phyloP scores from a whole-genome alignment of 805 yeast species.

The Clavispora vitiphila region DNA sequence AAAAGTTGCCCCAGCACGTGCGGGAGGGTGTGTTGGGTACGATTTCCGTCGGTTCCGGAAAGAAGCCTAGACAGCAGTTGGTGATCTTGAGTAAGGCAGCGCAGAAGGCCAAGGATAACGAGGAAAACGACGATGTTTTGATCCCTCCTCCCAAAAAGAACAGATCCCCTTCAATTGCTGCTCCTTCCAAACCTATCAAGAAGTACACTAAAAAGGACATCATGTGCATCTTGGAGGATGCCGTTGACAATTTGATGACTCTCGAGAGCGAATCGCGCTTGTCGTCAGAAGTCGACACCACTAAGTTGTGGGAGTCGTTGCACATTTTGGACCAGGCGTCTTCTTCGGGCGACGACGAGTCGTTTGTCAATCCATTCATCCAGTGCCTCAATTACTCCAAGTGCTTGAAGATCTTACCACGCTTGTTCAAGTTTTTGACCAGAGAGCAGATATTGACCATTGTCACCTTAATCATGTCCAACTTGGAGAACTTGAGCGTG shows the following conservation, averaged over 20 bases:
- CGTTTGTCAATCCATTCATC: constrained; percentile 70
- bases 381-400: constrained; percentile 80
- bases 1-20: constrained; percentile 58
- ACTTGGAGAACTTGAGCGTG: constrained; percentile 74
- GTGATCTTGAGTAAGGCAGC: constrained; percentile 54
- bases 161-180: constrained; percentile 27
- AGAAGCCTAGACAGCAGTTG: constrained; percentile 83
- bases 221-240: constrained; percentile 69
- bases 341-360: constrained; percentile 44
- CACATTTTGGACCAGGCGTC: constrained; percentile 61
- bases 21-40: constrained; percentile 89
- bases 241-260: constrained; percentile 70
- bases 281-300: constrained; percentile 30
- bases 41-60: constrained; percentile 71
- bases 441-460: constrained; percentile 73
- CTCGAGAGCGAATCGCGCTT: constrained; percentile 60
- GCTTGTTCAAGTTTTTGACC: constrained; percentile 77
- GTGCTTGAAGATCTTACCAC: constrained; percentile 82
- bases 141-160: constrained; percentile 17
- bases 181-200: constrained; percentile 27
- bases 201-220: constrained; percentile 38
- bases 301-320: constrained; percentile 68
- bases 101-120: constrained; percentile 31
- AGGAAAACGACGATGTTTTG: constrained; percentile 14
- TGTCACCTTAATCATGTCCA: constrained; percentile 72